Conservation (phyloP, 352 stramenopile species). For the Halophytophthora batemanensis region DNA sequence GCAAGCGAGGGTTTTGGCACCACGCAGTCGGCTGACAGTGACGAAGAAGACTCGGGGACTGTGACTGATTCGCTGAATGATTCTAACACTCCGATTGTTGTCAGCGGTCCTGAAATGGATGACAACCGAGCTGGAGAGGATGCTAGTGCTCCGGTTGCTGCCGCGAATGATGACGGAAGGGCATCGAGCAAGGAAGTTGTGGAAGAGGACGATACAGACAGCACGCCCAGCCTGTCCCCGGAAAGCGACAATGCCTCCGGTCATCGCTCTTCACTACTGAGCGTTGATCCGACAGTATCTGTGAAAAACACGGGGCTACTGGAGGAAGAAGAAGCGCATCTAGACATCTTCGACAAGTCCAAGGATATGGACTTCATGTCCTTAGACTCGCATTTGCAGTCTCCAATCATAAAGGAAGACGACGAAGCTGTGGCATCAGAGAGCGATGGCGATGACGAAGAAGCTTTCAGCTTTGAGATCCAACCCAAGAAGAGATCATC, state of each 20-base stretch:
- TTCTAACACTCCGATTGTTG: too few species aligned
- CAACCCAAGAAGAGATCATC: slow-evolving; percentile 19
- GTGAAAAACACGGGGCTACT: neutral
- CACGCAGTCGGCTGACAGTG: slow-evolving; percentile 6
- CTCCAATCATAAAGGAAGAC: slow-evolving; percentile 1
- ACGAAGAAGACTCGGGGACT: slow-evolving; percentile 8
- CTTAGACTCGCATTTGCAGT: slow-evolving; percentile 1
- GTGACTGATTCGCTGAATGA: neutral
- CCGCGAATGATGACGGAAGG: too few species aligned
- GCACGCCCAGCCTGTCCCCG: neutral
- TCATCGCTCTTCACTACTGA: neutral
- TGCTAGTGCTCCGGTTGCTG: too few species aligned
- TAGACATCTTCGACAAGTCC: slow-evolving; percentile 36
- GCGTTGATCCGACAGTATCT: neutral
- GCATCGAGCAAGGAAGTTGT: too few species aligned
- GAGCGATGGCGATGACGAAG: slow-evolving; percentile 3
- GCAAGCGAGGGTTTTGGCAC: slow-evolving; percentile 4
- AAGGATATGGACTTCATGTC: slow-evolving; percentile 29
- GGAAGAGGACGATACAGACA: neutral
- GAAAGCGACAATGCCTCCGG: neutral
- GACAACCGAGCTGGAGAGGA: too few species aligned
- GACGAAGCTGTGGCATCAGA: slow-evolving; percentile 9
- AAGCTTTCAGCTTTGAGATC: slow-evolving; percentile 61
- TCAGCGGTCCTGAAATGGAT: too few species aligned
- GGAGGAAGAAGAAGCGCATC: slow-evolving; percentile 7